These are phyloP conservation scores for Plasmodium inui DNA, from an alignment of 169 alveolate genomes.

Conservation along the genomic window DNA sequence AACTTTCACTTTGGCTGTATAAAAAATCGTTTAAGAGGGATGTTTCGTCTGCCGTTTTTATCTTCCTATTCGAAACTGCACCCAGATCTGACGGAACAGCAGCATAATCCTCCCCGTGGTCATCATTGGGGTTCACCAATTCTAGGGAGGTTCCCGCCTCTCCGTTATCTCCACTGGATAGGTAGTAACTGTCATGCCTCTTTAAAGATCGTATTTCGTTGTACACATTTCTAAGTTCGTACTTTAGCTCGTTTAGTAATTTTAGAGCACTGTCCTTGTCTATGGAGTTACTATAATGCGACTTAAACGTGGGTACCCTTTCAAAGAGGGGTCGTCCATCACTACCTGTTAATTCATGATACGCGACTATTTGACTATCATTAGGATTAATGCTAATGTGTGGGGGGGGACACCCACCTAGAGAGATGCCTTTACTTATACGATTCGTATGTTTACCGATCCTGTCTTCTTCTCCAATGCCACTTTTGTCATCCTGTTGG, in stretches of 20 bases:
- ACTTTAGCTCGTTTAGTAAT: conserved; percentile 25
- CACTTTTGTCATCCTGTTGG: background rate
- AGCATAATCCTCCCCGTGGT: background rate
- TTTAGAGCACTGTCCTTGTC: conserved; percentile 19
- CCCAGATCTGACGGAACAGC: background rate
- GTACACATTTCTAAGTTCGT: conserved; percentile 46
- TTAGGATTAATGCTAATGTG: background rate
- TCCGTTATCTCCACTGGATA: background rate
- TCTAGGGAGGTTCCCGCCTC: conserved; percentile 11
- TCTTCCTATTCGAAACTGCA: background rate
- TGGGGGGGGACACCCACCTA: background rate
- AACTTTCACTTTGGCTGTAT: background rate
- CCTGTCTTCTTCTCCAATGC: background rate
- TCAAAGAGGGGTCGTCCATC: background rate
- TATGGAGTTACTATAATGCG: background rate
- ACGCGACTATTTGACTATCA: conserved; percentile 52
- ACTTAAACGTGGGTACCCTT: background rate
- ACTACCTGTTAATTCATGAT: conserved; percentile 12
- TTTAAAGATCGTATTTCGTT: conserved; percentile 34
- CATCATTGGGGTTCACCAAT: conserved; percentile 15
- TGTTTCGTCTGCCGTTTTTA: background rate
- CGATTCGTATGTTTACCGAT: background rate
- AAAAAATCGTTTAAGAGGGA: background rate
- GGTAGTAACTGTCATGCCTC: background rate
- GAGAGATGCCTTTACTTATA: background rate